Evolutionary conservation across 1,284 basidiomycete species (phyloP), one percentile per base, ranked within the genome.

Genomic region (Phlebopus sp.): DNA sequence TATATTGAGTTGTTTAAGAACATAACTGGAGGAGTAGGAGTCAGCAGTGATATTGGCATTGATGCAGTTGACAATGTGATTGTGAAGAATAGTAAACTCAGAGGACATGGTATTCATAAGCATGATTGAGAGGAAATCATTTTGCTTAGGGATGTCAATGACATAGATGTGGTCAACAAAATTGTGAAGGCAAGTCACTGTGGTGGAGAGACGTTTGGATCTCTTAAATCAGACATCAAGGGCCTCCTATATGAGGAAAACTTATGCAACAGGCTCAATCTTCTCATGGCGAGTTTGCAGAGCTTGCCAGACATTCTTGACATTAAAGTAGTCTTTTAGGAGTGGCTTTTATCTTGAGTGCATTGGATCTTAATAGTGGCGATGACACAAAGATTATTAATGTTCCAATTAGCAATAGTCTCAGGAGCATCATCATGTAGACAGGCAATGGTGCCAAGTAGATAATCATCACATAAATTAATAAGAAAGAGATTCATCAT

Each of bases 41-140:
- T 34, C n/a, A 13, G 25, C 4, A 15, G 15, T 37, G 10, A 17
- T 15, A 18, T 13, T n/a, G 4, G 10, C 27, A 9, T 29, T 29
- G 27, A 45, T 45, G 36, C 36, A 38, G n/a, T 47, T 31, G 5
- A 31, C 38, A 14, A 47, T 37, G 13, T 47, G 45, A 29, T 47
- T 37, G 18, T 31, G 19, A 3, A 47, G 29, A 3, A 4, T 10
- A 9, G 45, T 25, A 9, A 48, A 30, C 10, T 48, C 21, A 3
- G 29, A 25, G 15, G 40, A 43, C 8, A 48, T 18, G 4, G 46
- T 40, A 23, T 48, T 40, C 5, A 48, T 21, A 34, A 48, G 37
- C 5, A 32, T 38, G 21, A 49, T 44, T 5, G 35, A 31, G 4
- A 25, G 17, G 19, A 49, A 49, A 1, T n/a, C 10, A 10, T 49